Evolutionary conservation across 148 eudicot genomes (phyloP), one percentile per base, ranked within the genome.

Genomic region (Euryodendron excelsum): DNA sequence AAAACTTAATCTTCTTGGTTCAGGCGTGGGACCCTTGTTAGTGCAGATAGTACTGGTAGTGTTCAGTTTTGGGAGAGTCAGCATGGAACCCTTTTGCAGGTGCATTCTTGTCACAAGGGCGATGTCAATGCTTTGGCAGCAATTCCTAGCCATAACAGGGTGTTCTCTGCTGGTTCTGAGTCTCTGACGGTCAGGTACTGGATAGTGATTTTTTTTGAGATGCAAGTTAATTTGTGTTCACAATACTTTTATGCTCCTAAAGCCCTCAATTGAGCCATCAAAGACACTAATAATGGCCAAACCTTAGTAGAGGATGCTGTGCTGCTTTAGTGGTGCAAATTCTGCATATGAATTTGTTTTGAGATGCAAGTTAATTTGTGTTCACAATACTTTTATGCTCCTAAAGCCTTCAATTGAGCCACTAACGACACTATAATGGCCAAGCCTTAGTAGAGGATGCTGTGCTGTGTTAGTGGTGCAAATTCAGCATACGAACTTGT

Each of bases 161-260:
- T 96, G 31, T 96, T 89, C 76, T 93, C 99, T 83, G 97, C 91
- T 9, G 99, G 98, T 61, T 90, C 98, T 69, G n/a, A n/a, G n/a
- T n/a, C n/a, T n/a, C n/a, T n/a, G 99, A 93, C 88, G 99, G 99
- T 73, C 92, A 91, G 97, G 98, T 94, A 87, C 69, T 82, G 76
- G 67, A 67, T 73, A n/a, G 12, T 71, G 30, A n/a, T 13, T 72
- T 17, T 18, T 31, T 72, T 53, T 52, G 7, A 31, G 63, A 52
- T 44, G 23, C 18, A 52, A 55, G 12, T 72, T 53, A n/a, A n/a
- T n/a, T n/a, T n/a, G n/a, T n/a, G n/a, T n/a, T n/a, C n/a, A n/a
- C n/a, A n/a, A n/a, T n/a, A n/a, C n/a, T n/a, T n/a, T n/a, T n/a
- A n/a, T n/a, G n/a, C n/a, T n/a, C n/a, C n/a, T n/a, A n/a, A n/a